A percentile compares a stretch with the other conserved stretches of the same genome.
phyloP scores from a whole-genome alignment of 306 rosid species.

The Medicago arabica region DNA sequence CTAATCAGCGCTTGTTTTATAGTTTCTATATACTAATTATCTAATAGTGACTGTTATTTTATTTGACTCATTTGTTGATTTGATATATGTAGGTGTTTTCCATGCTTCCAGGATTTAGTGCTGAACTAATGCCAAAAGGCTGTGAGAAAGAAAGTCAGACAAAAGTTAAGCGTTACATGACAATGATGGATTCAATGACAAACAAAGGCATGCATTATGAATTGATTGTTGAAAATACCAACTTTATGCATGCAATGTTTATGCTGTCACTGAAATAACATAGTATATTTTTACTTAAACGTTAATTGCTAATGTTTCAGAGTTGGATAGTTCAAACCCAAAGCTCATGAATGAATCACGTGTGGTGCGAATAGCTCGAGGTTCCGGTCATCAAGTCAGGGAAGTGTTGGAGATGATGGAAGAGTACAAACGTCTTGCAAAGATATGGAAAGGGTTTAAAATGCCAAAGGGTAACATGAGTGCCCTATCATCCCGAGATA shows the following conservation, averaged over 20 bases:
- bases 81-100: conserved; percentile 60
- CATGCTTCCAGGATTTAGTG: conserved; percentile 82
- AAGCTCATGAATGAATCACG: conserved; percentile 82
- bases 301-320: conserved; percentile 55
- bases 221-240: background rate
- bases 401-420: conserved; percentile 86
- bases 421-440: conserved; percentile 78
- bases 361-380: conserved; percentile 79
- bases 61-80: conserved; percentile 32
- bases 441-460: conserved; percentile 12
- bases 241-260: conserved; percentile 1
- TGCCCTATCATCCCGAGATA: too few relatives aligned
- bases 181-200: conserved; percentile 98
- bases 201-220: conserved; percentile 61
- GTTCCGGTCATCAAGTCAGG: conserved; percentile 68
- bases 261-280: conserved; percentile 14
- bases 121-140: conserved; percentile 89
- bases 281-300: conserved; percentile 7
- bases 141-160: conserved; percentile 88
- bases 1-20: background rate
- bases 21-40: conserved; percentile 1
- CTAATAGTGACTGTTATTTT: conserved; percentile 30
- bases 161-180: conserved; percentile 89
- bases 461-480: too few relatives aligned
- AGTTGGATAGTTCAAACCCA: conserved; percentile 85